Conservation (phyloP, 2,329 filamentous ascomycete genomes). For the Colletotrichum theobromicola region DNA sequence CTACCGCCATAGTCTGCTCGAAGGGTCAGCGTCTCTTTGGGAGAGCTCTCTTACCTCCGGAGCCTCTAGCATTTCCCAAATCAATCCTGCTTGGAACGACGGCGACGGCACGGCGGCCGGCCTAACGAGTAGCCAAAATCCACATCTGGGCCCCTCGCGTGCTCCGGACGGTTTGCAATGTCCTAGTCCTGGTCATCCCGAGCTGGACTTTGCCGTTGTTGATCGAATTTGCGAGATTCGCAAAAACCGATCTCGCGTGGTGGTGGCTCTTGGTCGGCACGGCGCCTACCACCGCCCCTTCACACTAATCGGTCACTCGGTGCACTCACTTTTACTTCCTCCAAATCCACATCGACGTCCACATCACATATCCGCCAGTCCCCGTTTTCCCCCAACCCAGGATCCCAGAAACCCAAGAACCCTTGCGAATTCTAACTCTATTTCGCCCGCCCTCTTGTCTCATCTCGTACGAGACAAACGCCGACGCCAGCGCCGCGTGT, state of each 20-base stretch:
- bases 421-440: constrained; percentile 13
- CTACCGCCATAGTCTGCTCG: neutral
- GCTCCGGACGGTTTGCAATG: neutral
- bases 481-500: neutral
- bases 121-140: neutral
- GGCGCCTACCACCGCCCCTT: neutral
- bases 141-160: neutral
- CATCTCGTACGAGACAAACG: constrained; percentile 4
- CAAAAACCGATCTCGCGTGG: neutral
- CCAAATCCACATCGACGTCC: neutral
- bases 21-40: neutral
- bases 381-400: neutral
- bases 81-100: neutral
- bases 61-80: neutral
- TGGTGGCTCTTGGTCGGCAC: neutral
- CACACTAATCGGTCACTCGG: neutral
- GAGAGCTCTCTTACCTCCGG: neutral
- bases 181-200: neutral
- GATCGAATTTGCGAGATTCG: neutral
- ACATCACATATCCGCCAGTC: neutral
- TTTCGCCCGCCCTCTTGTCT: constrained; percentile 4
- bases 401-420: neutral
- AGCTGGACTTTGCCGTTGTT: neutral
- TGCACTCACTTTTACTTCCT: neutral
- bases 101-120: neutral